phyloP scores from a whole-genome alignment of 371 early-diverging fungal genomes.

The Blakeslea trispora region DNA sequence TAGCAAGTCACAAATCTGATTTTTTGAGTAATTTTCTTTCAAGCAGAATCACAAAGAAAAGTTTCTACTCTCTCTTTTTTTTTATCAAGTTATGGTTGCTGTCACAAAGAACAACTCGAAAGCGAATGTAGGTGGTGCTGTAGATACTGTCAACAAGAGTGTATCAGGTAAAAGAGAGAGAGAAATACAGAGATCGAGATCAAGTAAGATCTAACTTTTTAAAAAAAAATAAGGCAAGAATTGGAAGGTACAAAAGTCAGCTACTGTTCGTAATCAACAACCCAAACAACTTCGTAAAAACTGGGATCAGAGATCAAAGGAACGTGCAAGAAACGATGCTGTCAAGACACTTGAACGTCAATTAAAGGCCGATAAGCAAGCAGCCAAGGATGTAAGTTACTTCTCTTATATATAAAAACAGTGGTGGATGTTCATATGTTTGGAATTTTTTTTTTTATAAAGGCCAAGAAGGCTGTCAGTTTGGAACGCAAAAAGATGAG shows the following conservation, averaged over 20 bases:
- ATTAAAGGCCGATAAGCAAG: constrained; percentile 59
- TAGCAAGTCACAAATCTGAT: too few relatives aligned
- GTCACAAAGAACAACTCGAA: constrained; percentile 31
- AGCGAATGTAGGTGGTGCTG: constrained; percentile 43
- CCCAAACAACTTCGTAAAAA: constrained; percentile 53
- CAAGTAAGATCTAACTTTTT: background rate
- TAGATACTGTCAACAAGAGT: constrained; percentile 44
- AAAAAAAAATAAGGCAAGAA: constrained; percentile 41
- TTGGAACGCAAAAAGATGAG: constrained; percentile 61
- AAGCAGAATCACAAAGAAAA: too few relatives aligned
- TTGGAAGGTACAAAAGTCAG: constrained; percentile 60
- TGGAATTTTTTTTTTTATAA: constrained; percentile 3
- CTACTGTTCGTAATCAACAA: constrained; percentile 58
- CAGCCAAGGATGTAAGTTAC: constrained; percentile 53
- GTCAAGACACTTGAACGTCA: constrained; percentile 52
- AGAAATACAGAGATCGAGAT: background rate
- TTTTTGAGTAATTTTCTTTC: too few relatives aligned
- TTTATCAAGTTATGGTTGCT: constrained; percentile 19
- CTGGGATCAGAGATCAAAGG: constrained; percentile 55
- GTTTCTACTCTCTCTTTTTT: too few relatives aligned
- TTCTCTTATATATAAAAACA: background rate
- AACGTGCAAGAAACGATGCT: constrained; percentile 40
- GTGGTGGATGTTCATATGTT: too few relatives aligned
- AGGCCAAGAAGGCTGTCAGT: constrained; percentile 62
- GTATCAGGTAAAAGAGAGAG: constrained; percentile 42